Base-by-base conservation (phyloP, 257 asterid genomes). In the Misopates orontium region DNA sequence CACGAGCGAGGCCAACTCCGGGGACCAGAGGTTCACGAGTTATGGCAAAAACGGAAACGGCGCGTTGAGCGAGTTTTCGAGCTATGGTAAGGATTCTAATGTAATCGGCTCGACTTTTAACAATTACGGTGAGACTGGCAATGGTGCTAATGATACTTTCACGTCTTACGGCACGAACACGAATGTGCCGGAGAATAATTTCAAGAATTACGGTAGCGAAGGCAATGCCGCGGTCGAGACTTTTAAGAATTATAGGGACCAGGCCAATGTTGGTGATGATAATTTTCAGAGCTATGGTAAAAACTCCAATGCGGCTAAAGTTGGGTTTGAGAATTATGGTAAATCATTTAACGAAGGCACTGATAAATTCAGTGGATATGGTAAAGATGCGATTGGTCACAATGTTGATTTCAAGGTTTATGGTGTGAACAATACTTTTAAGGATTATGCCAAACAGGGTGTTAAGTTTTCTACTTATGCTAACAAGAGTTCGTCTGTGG, bases 271-370 rank as follows among this genome's bases (percentile, higher is more conserved):
- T 10, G 96, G 96, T 0, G 82, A 75, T 32, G 97, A 91, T 40
- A 68, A 77, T 0, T 91, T 88, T 70, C 62, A 64, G 39, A 80
- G 84, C 28, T 91, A 91, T 49, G 83, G 74, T 18, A 78, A 78
- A 68, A 72, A 67, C 2, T 85, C 97, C 49, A 86, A 81, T 44
- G 77, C 81, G 0, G 88, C 82, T 12, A 56, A 64, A 12, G 59
- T 80, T 1, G 53, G 47, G 7, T 93, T 93, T 60, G 12, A 19
- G 2, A 89, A 85, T 48, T 93, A 93, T 64, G 97, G 97, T 3
- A 25, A 87, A 13, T 81, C 94, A 0, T 81, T 85, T 80, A 89
- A 85, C n/a, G 90, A 83, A 56, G 98, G 98, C 53, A 73, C 86
- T 4, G 97, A 90, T 67, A 82, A 75, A 68, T 90, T 93, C 84